Evolutionary conservation across 1,139 yeast genomes (phyloP), one percentile per base, ranked within the genome.

Genomic region (Candida dubliniensis): DNA sequence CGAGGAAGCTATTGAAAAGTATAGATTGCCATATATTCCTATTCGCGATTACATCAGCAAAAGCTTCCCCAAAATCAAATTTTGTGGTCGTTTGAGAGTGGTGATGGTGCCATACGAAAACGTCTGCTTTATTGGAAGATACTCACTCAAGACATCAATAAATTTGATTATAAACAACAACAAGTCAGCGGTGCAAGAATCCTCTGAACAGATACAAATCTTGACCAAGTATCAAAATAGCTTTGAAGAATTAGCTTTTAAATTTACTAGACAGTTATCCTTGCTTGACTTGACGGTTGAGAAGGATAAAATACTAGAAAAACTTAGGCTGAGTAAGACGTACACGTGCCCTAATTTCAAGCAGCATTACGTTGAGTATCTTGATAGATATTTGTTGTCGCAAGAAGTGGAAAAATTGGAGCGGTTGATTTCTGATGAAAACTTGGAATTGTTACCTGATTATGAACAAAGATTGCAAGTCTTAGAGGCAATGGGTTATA

Each of bases 391-490:
- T 44, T 49, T 60, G 32, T 60, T 87, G 32, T 71, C 75, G 45
- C 58, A 63, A 13, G 76, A 83, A 49, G 82, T 90, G 15, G 77
- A 69, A 4, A 64, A 72, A 0, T 65, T 90, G 53, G 79, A 82
- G 55, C 73, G 75, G 40, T 67, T 85, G 40, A 77, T 90, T 50
- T 84, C 95, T 0, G 96, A 88, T 50, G 96, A 91, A 54, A 95
- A 91, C 56, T 71, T 95, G 58, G 96, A 88, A 51, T 70, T 95
- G 43, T 71, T 93, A 38, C 99, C 99, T 1, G 97, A 93, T 61
- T 93, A 93, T 59, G 95, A 90, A 56, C 96, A 89, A 62, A 78
- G 99, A 55, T 69, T 93, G 38, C 77, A 76, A 38, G 96, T 93
- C 4, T 72, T 93, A 47, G 79, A 82, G 55, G 79, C 79, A 23